phyloP scores from a whole-genome alignment of 192 early-diverging fungal species.

The Funneliformis mosseae region DNA sequence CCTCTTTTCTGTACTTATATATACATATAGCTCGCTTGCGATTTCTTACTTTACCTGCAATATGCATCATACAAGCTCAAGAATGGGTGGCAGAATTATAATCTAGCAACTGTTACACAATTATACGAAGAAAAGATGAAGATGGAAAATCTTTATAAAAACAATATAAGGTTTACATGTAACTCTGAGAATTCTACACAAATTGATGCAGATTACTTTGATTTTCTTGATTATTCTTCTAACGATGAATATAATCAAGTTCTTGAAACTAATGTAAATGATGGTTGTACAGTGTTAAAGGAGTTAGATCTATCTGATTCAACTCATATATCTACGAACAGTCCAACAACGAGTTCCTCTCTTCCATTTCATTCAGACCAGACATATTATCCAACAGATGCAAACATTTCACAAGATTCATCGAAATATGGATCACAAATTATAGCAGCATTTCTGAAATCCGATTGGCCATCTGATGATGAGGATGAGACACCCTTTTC shows the following conservation, averaged over 20 bases:
- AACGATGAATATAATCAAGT: background rate
- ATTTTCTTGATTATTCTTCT: background rate
- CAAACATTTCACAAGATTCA: background rate
- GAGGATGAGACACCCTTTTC: background rate
- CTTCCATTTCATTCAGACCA: background rate
- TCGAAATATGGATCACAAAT: background rate
- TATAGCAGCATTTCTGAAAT: background rate
- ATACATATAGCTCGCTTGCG: background rate
- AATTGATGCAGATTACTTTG: background rate
- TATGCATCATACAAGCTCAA: background rate
- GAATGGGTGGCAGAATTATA: background rate
- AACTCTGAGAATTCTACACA: background rate
- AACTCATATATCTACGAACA: too few species aligned
- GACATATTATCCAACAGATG: background rate
- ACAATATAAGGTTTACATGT: background rate
- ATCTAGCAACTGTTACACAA: background rate
- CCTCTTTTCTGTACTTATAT: background rate
- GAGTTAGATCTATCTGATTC: background rate
- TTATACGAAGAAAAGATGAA: background rate
- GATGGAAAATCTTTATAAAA: background rate
- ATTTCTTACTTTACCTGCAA: background rate
- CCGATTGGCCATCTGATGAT: background rate
- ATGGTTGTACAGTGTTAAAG: background rate
- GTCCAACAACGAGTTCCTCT: background rate
- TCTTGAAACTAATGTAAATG: background rate